Evolutionary conservation across 78 protist genomes (phyloP), one percentile per base, ranked within the genome.

Genomic region (Dictyostelium intermedium): DNA sequence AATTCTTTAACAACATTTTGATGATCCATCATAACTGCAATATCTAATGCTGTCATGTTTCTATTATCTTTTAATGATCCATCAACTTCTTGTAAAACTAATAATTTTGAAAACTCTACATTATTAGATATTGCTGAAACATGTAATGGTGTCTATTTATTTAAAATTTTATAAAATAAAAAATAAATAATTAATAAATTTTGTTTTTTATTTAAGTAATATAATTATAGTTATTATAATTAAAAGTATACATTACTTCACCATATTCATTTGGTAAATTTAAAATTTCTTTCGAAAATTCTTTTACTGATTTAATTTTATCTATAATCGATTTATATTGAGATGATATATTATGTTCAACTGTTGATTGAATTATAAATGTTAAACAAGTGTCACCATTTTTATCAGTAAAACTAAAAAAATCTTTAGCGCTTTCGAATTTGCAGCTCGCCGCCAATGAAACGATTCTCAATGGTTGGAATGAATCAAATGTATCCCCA

Each of bases 61-160:
- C 93, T 53, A 63, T 43, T 41, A 78, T 87, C 93, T 13, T 37
- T 37, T 16, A 34, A 63, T 20, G 77, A 47, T 77, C 80, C 93
- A 11, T 60, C 80, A 39, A 56, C 34, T 41, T 10, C 4, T 18
- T 14, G 8, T 30, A 20, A 39, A 7, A 87, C 66, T 18, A 87
- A 66, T 39, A 5, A 7, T 32, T 66, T 39, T 9, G 20, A 1
- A 41, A 41, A 20, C 2, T 23, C 4, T 20, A 6, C n/a, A 47
- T 89, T 78, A 34, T 70, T 43, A 30, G 72, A 47, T 18, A 89
- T 69, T 45, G 84, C 61, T 23, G 83, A 23, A n/a, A 81, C 47
- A 69, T 89, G 87, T 35, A 89, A 34, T 70, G 94, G 87, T 45
- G 83, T 89, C 87, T 89, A n/a, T n/a, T n/a, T n/a, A n/a, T n/a